Conservation (phyloP, 805 yeast genomes). For the Candida fluviatilis region DNA sequence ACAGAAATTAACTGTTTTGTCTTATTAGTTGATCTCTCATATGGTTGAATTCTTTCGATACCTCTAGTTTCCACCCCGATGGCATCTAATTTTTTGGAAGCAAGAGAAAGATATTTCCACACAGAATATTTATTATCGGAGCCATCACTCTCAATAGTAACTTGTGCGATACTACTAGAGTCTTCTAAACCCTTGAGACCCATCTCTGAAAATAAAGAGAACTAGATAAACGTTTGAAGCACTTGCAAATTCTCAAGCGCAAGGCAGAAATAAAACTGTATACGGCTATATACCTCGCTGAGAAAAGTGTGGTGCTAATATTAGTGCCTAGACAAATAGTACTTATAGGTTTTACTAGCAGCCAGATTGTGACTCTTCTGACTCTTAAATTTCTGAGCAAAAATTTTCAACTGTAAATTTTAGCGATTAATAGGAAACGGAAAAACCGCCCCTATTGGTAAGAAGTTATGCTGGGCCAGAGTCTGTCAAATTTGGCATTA, state of each 20-base stretch:
- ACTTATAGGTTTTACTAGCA: too few relatives aligned
- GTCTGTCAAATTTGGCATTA: too few relatives aligned
- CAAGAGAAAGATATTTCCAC: slow-evolving; percentile 9
- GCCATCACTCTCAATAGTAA: not conserved
- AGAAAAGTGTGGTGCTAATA: too few relatives aligned
- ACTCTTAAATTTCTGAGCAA: not conserved
- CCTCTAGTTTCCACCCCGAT: slow-evolving; percentile 73
- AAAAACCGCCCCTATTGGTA: too few relatives aligned
- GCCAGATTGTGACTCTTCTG: not conserved
- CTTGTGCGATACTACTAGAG: not conserved
- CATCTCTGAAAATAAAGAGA: too few relatives aligned
- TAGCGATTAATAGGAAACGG: not conserved
- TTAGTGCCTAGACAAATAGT: too few relatives aligned
- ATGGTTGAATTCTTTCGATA: slow-evolving; percentile 67
- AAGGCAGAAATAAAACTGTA: too few relatives aligned
- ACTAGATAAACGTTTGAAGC: too few relatives aligned
- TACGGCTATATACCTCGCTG: too few relatives aligned
- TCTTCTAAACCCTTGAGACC: not conserved
- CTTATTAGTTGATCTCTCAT: slow-evolving; percentile 49
- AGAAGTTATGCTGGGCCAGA: too few relatives aligned
- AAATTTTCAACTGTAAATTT: not conserved
- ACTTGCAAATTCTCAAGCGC: too few relatives aligned
- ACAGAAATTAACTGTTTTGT: slow-evolving; percentile 39
- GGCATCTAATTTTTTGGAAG: slow-evolving; percentile 37
- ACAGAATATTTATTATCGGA: slow-evolving; percentile 1